A percentile compares a stretch with the other conserved stretches of the same genome.
Conservation (phyloP, 192 early-diverging fungal genomes). For the Powellomyces hirtus region DNA sequence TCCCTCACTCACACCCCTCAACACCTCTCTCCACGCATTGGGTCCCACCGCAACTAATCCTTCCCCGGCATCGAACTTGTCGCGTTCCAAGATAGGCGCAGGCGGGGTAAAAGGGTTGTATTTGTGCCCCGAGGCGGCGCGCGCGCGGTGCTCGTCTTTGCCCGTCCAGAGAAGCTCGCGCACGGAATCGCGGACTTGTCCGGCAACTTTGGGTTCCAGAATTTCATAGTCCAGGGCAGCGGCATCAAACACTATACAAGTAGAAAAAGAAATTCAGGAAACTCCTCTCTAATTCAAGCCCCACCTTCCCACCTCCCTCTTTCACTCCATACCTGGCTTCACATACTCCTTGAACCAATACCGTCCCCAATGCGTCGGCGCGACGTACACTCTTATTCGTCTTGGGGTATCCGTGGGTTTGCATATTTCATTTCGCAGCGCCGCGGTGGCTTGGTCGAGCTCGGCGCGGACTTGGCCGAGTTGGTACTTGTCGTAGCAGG, state of each 20-base stretch:
- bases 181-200: constrained; percentile 12
- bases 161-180: constrained; percentile 37
- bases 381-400: constrained; percentile 34
- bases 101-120: not conserved
- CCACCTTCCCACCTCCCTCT: not conserved
- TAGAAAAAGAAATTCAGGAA: not conserved
- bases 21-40: constrained; percentile 38
- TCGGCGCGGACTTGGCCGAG: constrained; percentile 8
- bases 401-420: constrained; percentile 12
- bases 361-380: constrained; percentile 33
- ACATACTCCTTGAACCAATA: constrained; percentile 46
- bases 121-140: not conserved
- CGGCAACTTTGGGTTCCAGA: constrained; percentile 19
- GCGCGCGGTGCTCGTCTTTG: constrained; percentile 23
- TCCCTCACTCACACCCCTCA: constrained; percentile 38
- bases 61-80: constrained; percentile 28
- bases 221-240: constrained; percentile 44
- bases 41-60: constrained; percentile 40
- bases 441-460: constrained; percentile 4
- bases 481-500: constrained; percentile 30
- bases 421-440: constrained; percentile 13
- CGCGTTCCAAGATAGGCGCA: constrained; percentile 10
- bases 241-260: constrained; percentile 36
- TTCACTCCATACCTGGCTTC: constrained; percentile 33
- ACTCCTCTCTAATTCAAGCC: not conserved